phyloP scores from a whole-genome alignment of 169 alveolate genomes.

The Cryptosporidium canis region DNA sequence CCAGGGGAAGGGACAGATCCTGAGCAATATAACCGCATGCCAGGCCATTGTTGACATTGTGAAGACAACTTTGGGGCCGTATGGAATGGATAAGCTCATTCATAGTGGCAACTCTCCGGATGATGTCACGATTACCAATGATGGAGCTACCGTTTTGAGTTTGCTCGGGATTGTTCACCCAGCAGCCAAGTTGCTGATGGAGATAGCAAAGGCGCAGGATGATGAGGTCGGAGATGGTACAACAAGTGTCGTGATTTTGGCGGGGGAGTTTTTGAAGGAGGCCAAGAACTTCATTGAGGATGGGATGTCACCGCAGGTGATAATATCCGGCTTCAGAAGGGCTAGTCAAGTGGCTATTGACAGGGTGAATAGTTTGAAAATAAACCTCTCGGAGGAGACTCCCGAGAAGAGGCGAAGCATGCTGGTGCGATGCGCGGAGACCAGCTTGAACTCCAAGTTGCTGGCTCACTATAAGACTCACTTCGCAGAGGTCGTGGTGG shows the following conservation, averaged over 20 bases:
- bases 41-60: constrained; percentile 93
- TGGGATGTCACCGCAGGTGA: constrained; percentile 94
- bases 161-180: constrained; percentile 96
- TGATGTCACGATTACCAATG: constrained; percentile 94
- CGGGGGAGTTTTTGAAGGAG: constrained; percentile 95
- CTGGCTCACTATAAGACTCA: constrained; percentile 92
- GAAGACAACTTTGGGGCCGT: constrained; percentile 95
- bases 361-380: constrained; percentile 79
- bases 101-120: constrained; percentile 83
- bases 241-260: constrained; percentile 93
- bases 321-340: constrained; percentile 92
- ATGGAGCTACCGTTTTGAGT: constrained; percentile 97
- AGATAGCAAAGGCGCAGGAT: constrained; percentile 96
- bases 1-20: constrained; percentile 95
- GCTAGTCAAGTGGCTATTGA: constrained; percentile 89
- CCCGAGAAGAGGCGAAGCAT: constrained; percentile 85
- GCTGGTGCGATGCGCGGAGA: constrained; percentile 95
- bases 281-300: constrained; percentile 94
- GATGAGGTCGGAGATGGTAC: constrained; percentile 96
- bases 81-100: constrained; percentile 98
- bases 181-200: constrained; percentile 96
- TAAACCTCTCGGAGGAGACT: constrained; percentile 79
- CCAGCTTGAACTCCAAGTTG: constrained; percentile 96
- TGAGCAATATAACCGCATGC: constrained; percentile 95
- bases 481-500: constrained; percentile 94